These are phyloP conservation scores for Crassisporium funariophilum DNA, from an alignment of 768 basidiomycete genomes.

Conservation along the genomic window DNA sequence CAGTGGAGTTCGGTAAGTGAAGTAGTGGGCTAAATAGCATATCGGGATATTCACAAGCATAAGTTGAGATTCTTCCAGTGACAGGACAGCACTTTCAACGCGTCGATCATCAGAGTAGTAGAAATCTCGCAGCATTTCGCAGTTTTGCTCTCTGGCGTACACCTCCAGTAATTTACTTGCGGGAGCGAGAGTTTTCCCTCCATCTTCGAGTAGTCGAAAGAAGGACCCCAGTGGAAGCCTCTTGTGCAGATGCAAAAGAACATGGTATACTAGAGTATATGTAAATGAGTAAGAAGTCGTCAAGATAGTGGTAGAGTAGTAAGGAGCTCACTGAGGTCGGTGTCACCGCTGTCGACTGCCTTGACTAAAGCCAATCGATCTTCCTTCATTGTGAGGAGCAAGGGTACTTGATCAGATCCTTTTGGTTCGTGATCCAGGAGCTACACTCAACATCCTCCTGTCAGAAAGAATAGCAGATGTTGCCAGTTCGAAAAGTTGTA, in stretches of 20 bases:
- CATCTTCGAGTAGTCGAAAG: conserved; percentile 93
- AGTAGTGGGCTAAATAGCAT: background rate
- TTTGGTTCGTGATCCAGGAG: conserved; percentile 88
- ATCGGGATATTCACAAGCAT: conserved; percentile 50
- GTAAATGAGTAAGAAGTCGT: background rate
- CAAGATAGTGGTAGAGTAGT: conserved; percentile 17
- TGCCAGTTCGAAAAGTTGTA: background rate
- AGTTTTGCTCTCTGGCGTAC: conserved; percentile 87
- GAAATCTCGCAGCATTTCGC: conserved; percentile 92
- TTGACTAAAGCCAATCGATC: conserved; percentile 85
- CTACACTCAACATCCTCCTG: conserved; percentile 35
- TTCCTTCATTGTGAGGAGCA: conserved; percentile 94
- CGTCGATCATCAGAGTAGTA: conserved; percentile 97
- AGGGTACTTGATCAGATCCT: conserved; percentile 90
- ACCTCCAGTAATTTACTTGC: conserved; percentile 84
- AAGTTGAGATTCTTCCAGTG: conserved; percentile 76
- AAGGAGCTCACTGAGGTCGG: conserved; percentile 90
- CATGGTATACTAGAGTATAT: conserved; percentile 78
- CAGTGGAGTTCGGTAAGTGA: background rate
- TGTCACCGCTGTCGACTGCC: conserved; percentile 93
- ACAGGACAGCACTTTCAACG: conserved; percentile 89
- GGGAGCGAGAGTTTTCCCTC: conserved; percentile 71
- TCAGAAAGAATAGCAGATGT: background rate
- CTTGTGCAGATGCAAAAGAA: conserved; percentile 84
- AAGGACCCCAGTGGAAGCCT: conserved; percentile 86